Conservation (phyloP, 257 asterid species). For the Nicotiana paniculata region DNA sequence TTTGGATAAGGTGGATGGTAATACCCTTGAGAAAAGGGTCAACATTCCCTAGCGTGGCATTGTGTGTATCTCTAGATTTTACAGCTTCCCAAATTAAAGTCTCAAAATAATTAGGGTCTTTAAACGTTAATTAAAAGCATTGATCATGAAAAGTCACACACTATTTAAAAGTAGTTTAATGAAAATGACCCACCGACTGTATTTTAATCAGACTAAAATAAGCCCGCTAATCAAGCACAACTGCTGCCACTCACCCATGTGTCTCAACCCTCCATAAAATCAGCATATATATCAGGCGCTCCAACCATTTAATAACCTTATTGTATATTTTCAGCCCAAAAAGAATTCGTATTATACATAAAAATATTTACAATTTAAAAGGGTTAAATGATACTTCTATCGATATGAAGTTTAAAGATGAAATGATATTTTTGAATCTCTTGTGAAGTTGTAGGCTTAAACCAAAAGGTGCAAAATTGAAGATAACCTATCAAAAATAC, state of each 20-base stretch:
- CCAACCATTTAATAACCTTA: constrained; percentile 18
- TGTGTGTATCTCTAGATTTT: not conserved
- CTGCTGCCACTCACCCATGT: constrained; percentile 35
- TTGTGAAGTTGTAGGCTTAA: no score
- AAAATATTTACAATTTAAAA: no score
- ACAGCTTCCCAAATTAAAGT: not conserved
- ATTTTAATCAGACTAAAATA: not conserved
- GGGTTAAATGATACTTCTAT: no score
- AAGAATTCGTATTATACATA: not conserved
- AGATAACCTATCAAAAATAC: no score
- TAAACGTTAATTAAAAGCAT: not conserved
- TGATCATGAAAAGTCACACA: not conserved
- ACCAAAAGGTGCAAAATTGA: no score
- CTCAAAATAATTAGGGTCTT: not conserved
- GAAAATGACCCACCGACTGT: not conserved
- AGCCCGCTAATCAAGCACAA: constrained; percentile 36
- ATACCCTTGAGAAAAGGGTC: not conserved
- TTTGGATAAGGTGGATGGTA: not conserved
- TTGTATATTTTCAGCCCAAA: constrained; percentile 4
- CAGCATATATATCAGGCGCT: constrained; percentile 20
- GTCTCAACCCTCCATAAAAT: constrained; percentile 32
- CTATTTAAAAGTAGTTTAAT: not conserved
- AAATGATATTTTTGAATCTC: no score
- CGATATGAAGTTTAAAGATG: no score
- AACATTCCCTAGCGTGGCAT: not conserved